Evolutionary conservation across 768 basidiomycete genomes (phyloP).

Genomic region (Pisolithus marmoratus): DNA sequence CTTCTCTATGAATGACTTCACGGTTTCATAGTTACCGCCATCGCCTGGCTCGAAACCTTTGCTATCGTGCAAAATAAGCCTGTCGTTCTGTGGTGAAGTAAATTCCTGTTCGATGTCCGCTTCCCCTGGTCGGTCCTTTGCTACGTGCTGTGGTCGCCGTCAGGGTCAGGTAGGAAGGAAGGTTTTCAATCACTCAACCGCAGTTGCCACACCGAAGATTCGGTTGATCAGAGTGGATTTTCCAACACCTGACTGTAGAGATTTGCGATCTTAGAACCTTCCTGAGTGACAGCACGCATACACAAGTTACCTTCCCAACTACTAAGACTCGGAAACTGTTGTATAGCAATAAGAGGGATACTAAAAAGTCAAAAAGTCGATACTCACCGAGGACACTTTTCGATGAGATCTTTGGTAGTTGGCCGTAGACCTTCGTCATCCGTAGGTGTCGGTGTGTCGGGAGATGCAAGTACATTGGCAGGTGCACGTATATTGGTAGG

Average conservation of each 20-base stretch:
- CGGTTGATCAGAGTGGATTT: constrained; percentile 2
- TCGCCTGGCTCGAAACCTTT: constrained; percentile 12
- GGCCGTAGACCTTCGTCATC: too few relatives aligned
- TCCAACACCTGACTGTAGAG: constrained; percentile 2
- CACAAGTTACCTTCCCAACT: background rate
- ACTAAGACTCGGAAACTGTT: too few relatives aligned
- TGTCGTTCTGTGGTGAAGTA: constrained; percentile 5
- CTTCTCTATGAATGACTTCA: constrained; percentile 6
- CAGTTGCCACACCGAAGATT: background rate
- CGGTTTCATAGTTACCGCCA: constrained; percentile 1
- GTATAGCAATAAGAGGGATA: too few relatives aligned
- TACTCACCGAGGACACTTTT: too few relatives aligned
- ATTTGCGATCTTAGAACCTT: background rate
- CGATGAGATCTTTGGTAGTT: too few relatives aligned
- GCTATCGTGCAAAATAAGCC: constrained; percentile 13
- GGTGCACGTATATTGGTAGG: too few relatives aligned
- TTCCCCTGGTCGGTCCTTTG: background rate
- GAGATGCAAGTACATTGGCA: too few relatives aligned
- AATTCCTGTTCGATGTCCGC: constrained; percentile 8
- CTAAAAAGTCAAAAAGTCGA: too few relatives aligned
- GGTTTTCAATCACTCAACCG: background rate
- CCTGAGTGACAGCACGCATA: background rate
- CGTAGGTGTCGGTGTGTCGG: too few relatives aligned
- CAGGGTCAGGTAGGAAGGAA: background rate
- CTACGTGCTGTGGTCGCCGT: background rate